Conservation (phyloP, 306 rosid genomes). For the Cucurbita argyrosperma region DNA sequence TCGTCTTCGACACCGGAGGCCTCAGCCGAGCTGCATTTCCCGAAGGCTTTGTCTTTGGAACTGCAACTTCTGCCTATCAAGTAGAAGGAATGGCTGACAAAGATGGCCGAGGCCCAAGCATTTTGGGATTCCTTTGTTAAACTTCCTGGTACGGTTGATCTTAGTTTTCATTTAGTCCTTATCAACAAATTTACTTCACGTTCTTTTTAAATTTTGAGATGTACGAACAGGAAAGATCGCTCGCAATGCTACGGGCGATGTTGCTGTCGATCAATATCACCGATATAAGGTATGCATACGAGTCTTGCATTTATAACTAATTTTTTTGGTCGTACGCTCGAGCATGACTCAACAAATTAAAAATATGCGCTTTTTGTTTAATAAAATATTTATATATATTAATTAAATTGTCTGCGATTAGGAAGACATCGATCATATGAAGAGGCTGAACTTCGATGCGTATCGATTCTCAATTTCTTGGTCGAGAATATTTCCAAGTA, state of each 20-base stretch:
- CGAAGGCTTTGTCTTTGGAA: neutral
- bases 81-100: conserved; percentile 1
- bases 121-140: conserved; percentile 4
- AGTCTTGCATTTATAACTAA: too few relatives aligned
- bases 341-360: too few relatives aligned
- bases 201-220: neutral
- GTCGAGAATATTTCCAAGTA: conserved; percentile 87
- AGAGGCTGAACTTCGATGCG: conserved; percentile 48
- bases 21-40: neutral
- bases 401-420: conserved; percentile 5
- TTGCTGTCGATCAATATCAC: conserved; percentile 17
- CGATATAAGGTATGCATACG: neutral
- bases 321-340: too few relatives aligned
- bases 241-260: conserved; percentile 9
- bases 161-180: neutral
- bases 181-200: too few relatives aligned
- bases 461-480: conserved; percentile 87
- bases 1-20: neutral
- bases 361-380: too few relatives aligned
- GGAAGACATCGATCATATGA: conserved; percentile 68
- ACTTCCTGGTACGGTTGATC: neutral
- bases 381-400: too few relatives aligned
- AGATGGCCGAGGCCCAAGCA: conserved; percentile 1
- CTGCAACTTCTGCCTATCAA: conserved; percentile 1
- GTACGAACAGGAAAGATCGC: neutral